Evolutionary conservation across 2,329 filamentous ascomycete genomes (phyloP).

Genomic region (Trichoderma guizhouense): DNA sequence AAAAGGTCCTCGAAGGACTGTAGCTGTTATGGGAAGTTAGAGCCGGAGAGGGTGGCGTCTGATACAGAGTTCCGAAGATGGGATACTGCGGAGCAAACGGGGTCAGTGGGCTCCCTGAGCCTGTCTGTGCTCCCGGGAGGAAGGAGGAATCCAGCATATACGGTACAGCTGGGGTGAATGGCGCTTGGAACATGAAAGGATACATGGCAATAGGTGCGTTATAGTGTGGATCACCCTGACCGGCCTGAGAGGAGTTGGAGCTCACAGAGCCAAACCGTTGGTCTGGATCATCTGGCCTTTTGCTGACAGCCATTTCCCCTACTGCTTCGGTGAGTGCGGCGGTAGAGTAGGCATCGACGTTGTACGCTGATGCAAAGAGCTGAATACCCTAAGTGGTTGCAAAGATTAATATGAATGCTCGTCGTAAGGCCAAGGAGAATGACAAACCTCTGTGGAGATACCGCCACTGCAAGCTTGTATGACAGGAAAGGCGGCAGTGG

Average conservation of each 20-base stretch:
- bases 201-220: slow-evolving; percentile 31
- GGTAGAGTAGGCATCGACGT: not conserved
- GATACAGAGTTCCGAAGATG: slow-evolving; percentile 30
- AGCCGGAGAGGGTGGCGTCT: slow-evolving; percentile 34
- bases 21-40: slow-evolving; percentile 37
- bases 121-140: slow-evolving; percentile 17
- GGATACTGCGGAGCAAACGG: slow-evolving; percentile 33
- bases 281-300: slow-evolving; percentile 10
- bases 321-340: slow-evolving; percentile 21
- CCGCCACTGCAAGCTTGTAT: slow-evolving; percentile 34
- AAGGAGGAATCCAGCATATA: slow-evolving; percentile 31
- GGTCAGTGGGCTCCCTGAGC: slow-evolving; percentile 26
- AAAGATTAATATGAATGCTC: not conserved
- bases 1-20: slow-evolving; percentile 38
- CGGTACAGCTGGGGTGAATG: slow-evolving; percentile 27
- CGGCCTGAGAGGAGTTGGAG: slow-evolving; percentile 11
- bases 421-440: not conserved
- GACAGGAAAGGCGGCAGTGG: slow-evolving; percentile 41
- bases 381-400: slow-evolving; percentile 23
- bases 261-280: slow-evolving; percentile 15
- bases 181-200: slow-evolving; percentile 34
- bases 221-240: slow-evolving; percentile 21
- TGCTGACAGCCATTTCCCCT: slow-evolving; percentile 23
- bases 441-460: slow-evolving; percentile 27
- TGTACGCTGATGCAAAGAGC: slow-evolving; percentile 24